Conservation (phyloP, 768 basidiomycete species). For the Leccinum sublutescens region DNA sequence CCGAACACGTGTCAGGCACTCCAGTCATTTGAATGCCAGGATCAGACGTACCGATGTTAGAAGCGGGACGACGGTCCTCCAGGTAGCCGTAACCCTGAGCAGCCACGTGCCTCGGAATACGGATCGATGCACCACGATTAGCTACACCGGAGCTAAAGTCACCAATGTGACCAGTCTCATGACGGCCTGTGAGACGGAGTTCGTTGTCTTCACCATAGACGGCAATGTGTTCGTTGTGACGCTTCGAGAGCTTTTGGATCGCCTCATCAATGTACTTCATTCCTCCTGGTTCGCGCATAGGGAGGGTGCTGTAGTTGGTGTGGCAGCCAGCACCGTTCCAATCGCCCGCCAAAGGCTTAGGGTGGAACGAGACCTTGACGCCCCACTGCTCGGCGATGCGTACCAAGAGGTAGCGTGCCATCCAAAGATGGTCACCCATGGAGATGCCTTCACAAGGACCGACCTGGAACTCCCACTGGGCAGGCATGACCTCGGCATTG, state of each 20-base stretch:
- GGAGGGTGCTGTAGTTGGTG: slow-evolving; percentile 95
- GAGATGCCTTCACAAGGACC: slow-evolving; percentile 97
- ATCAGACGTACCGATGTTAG: slow-evolving; percentile 83
- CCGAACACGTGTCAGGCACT: slow-evolving; percentile 7
- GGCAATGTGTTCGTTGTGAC: slow-evolving; percentile 93
- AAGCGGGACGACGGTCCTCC: slow-evolving; percentile 95
- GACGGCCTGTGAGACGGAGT: slow-evolving; percentile 89
- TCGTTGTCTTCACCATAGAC: slow-evolving; percentile 99
- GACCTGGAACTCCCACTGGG: slow-evolving; percentile 99
- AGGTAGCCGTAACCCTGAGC: slow-evolving; percentile 93
- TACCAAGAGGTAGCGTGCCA: slow-evolving; percentile 94
- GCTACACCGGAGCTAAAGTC: slow-evolving; percentile 93
- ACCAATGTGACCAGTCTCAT: slow-evolving; percentile 96
- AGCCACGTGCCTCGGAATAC: slow-evolving; percentile 92
- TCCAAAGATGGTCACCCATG: slow-evolving; percentile 99
- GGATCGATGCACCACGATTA: slow-evolving; percentile 95
- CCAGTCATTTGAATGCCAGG: neutral
- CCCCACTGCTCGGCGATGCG: slow-evolving; percentile 98
- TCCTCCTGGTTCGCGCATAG: slow-evolving; percentile 92
- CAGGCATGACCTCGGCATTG: slow-evolving; percentile 99
- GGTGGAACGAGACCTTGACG: slow-evolving; percentile 98
- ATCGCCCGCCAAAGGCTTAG: slow-evolving; percentile 94
- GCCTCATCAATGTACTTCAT: slow-evolving; percentile 90
- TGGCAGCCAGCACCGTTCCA: slow-evolving; percentile 99
- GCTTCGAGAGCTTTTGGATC: slow-evolving; percentile 88